A percentile compares a stretch with the other conserved stretches of the same genome.
These are phyloP conservation scores for Ogataea trehaloabstinens DNA, from an alignment of 805 yeast species.

Conservation along the genomic window DNA sequence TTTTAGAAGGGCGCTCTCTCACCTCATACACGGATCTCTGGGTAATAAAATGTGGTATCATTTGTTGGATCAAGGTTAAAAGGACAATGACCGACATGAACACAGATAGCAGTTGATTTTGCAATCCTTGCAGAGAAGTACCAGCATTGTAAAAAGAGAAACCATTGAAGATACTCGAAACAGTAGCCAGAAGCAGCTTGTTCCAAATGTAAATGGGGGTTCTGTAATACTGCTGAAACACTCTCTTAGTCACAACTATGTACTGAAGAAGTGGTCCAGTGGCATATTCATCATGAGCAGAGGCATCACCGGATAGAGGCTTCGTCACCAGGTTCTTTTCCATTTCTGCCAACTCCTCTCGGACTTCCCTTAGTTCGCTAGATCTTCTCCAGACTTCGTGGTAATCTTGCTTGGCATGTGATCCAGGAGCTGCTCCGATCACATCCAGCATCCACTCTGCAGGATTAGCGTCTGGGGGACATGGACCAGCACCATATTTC, in stretches of 20 bases:
- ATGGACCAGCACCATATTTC: constrained; percentile 57
- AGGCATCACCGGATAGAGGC: constrained; percentile 27
- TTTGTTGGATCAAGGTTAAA: constrained; percentile 59
- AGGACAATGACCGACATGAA: constrained; percentile 51
- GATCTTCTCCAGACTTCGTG: constrained; percentile 77
- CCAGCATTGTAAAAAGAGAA: constrained; percentile 47
- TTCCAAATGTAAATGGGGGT: constrained; percentile 47
- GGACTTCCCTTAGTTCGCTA: constrained; percentile 54
- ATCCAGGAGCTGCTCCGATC: constrained; percentile 81
- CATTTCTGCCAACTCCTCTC: constrained; percentile 61
- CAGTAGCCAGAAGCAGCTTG: constrained; percentile 35
- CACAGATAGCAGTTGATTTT: constrained; percentile 56
- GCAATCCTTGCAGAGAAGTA: constrained; percentile 56
- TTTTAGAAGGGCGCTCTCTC: constrained; percentile 66
- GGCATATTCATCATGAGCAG: constrained; percentile 33
- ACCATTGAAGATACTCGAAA: constrained; percentile 18
- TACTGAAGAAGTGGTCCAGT: constrained; percentile 41
- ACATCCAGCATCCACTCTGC: constrained; percentile 92
- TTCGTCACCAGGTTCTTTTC: constrained; percentile 50
- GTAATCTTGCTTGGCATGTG: constrained; percentile 69
- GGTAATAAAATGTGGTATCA: constrained; percentile 53
- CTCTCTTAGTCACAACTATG: constrained; percentile 36
- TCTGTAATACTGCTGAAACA: constrained; percentile 41
- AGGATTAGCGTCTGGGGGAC: constrained; percentile 72
- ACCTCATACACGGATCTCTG: constrained; percentile 64